Percentiles rank a stretch among this genome's conserved stretches.
phyloP scores from a whole-genome alignment of 495 filamentous ascomycete genomes.

The Hypomontagnella submonticulosa region DNA sequence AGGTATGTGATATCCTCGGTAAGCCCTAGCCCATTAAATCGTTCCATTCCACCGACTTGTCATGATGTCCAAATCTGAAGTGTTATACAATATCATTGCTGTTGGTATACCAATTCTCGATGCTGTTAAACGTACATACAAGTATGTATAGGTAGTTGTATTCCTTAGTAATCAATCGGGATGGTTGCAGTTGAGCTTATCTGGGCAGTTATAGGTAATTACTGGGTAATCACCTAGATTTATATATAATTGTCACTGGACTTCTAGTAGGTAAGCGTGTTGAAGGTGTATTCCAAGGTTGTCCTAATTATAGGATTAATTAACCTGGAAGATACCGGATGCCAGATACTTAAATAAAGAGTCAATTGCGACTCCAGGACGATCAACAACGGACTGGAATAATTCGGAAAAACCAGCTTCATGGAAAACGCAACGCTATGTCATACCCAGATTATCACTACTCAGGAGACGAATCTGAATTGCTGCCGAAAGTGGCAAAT shows the following conservation, averaged over 20 bases:
- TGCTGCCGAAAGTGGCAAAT: slow-evolving; percentile 14
- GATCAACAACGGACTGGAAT: background rate
- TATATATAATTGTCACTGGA: too few species aligned
- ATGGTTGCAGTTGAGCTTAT: too few species aligned
- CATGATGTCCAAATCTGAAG: background rate
- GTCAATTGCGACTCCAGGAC: background rate
- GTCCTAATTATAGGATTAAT: too few species aligned
- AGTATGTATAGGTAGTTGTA: background rate
- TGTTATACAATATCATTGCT: too few species aligned
- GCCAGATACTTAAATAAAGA: background rate
- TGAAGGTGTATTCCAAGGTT: too few species aligned
- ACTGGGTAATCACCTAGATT: too few species aligned
- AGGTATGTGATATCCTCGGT: slow-evolving; percentile 33
- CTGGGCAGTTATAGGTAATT: too few species aligned
- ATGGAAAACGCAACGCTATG: slow-evolving; percentile 6
- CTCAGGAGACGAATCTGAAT: slow-evolving; percentile 8
- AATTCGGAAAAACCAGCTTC: slow-evolving; percentile 11
- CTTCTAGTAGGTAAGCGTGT: too few species aligned
- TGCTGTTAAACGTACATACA: background rate
- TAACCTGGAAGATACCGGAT: background rate
- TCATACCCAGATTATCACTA: background rate
- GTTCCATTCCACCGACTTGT: slow-evolving; percentile 26
- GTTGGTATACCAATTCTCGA: too few species aligned
- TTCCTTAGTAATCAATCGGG: too few species aligned
- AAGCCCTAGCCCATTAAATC: slow-evolving; percentile 14